phyloP scores from a whole-genome alignment of 1,284 basidiomycete species.

The Golubevia pallescens region DNA sequence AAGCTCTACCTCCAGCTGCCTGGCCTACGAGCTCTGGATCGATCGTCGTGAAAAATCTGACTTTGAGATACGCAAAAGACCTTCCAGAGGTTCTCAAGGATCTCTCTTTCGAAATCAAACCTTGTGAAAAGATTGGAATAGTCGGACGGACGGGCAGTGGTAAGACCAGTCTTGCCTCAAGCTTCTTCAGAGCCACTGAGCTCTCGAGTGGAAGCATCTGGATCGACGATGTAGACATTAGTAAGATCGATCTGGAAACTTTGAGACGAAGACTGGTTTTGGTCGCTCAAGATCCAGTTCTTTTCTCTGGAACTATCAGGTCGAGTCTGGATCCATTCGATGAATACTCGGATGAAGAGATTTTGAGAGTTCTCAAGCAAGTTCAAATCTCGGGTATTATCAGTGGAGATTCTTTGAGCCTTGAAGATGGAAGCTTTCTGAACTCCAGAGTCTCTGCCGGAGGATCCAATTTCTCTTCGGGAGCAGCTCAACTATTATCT shows the following conservation, averaged over 20 bases:
- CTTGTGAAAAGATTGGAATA: conserved; percentile 75
- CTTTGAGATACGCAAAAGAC: conserved; percentile 24
- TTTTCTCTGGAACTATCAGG: conserved; percentile 84
- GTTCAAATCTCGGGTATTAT: conserved; percentile 67
- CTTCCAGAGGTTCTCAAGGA: conserved; percentile 36
- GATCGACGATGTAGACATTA: conserved; percentile 46
- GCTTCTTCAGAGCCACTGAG: conserved; percentile 26
- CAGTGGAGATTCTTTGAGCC: conserved; percentile 5
- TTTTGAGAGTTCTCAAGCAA: conserved; percentile 72
- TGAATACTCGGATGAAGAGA: conserved; percentile 80
- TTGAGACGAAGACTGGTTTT: conserved; percentile 66
- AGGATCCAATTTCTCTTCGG: conserved; percentile 48
- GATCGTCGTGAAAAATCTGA: conserved; percentile 31
- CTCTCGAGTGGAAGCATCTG: conserved; percentile 38
- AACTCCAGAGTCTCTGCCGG: conserved; percentile 21
- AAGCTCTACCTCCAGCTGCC: conserved; percentile 18
- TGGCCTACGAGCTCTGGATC: conserved; percentile 27
- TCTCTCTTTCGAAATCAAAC: conserved; percentile 70
- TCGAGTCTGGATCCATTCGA: conserved; percentile 87
- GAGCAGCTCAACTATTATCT: conserved; percentile 49
- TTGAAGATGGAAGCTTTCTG: background rate
- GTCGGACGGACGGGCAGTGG: conserved; percentile 74
- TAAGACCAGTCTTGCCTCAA: conserved; percentile 39
- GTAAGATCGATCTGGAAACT: conserved; percentile 27
- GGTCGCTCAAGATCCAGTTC: conserved; percentile 72